Evolutionary conservation across 768 basidiomycete species (phyloP).

Genomic region (Xanthoconium stramineum): DNA sequence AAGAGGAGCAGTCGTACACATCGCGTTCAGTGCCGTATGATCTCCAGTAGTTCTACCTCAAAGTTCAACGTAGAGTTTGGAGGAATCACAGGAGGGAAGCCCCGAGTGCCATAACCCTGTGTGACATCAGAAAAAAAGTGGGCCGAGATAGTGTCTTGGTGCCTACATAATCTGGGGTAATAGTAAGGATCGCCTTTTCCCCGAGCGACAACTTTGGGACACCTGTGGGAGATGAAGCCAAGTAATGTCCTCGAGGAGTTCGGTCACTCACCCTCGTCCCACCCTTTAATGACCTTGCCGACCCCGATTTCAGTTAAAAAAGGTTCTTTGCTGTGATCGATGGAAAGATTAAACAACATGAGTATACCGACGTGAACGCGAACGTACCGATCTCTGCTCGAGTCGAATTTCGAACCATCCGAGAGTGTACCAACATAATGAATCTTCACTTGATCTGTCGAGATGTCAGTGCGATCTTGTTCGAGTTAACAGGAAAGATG

Average conservation of each 20-base stretch:
- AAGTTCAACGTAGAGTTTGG: conserved; percentile 71
- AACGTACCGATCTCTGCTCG: conserved; percentile 67
- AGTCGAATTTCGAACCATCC: conserved; percentile 69
- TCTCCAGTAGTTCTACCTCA: conserved; percentile 79
- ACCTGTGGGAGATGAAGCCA: conserved; percentile 38
- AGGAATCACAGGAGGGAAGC: conserved; percentile 80
- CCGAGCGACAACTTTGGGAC: conserved; percentile 76
- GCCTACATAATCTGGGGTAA: conserved; percentile 77
- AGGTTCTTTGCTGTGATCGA: conserved; percentile 44
- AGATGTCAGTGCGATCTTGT: conserved; percentile 24
- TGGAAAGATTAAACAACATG: conserved; percentile 6
- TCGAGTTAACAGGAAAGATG: conserved; percentile 28
- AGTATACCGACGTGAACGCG: neutral
- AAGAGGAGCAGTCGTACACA: conserved; percentile 19
- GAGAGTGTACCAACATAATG: conserved; percentile 76
- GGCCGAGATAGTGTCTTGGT: conserved; percentile 2
- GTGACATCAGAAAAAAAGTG: conserved; percentile 1
- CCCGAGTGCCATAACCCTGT: conserved; percentile 70
- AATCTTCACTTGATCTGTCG: conserved; percentile 63
- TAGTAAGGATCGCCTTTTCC: conserved; percentile 64
- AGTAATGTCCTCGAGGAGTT: neutral
- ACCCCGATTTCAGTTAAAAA: conserved; percentile 74
- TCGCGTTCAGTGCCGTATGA: conserved; percentile 38
- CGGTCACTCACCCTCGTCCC: conserved; percentile 73
- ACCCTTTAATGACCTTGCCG: conserved; percentile 83